Conservation (phyloP, 2,329 filamentous ascomycete species). For the Capronia americana region DNA sequence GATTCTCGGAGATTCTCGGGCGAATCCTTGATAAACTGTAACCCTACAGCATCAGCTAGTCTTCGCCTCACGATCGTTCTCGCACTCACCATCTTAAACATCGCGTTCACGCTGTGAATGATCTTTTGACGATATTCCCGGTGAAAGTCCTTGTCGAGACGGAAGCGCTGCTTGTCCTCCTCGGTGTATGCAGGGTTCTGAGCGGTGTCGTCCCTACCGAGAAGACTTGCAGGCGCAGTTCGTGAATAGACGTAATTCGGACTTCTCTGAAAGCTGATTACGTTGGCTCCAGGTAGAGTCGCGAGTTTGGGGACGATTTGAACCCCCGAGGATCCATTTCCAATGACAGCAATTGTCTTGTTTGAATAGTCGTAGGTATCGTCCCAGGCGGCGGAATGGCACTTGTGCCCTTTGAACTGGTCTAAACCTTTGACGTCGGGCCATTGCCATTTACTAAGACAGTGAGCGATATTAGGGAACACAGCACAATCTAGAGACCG, state of each 20-base stretch:
- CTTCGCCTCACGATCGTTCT: too few species aligned
- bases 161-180: conserved; percentile 43
- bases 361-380: conserved; percentile 38
- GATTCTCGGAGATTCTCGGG: conserved; percentile 24
- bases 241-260: conserved; percentile 43
- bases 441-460: conserved; percentile 40
- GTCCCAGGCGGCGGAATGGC: conserved; percentile 43
- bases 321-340: conserved; percentile 47
- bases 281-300: conserved; percentile 30
- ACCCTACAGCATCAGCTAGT: too few species aligned
- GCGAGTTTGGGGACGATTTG: conserved; percentile 46
- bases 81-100: conserved; percentile 22
- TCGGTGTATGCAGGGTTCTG: conserved; percentile 40
- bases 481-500: too few species aligned
- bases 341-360: conserved; percentile 44
- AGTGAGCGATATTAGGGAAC: too few species aligned
- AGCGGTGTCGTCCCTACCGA: conserved; percentile 33
- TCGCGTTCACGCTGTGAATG: conserved; percentile 30
- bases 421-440: conserved; percentile 41
- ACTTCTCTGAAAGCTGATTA: conserved; percentile 44
- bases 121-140: conserved; percentile 47
- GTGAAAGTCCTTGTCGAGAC: conserved; percentile 40
- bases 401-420: conserved; percentile 41
- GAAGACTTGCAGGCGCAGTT: conserved; percentile 35
- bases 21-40: conserved; percentile 25